Evolutionary conservation across 441 rosid genomes (phyloP).

Genomic region (Hura crepitans): DNA sequence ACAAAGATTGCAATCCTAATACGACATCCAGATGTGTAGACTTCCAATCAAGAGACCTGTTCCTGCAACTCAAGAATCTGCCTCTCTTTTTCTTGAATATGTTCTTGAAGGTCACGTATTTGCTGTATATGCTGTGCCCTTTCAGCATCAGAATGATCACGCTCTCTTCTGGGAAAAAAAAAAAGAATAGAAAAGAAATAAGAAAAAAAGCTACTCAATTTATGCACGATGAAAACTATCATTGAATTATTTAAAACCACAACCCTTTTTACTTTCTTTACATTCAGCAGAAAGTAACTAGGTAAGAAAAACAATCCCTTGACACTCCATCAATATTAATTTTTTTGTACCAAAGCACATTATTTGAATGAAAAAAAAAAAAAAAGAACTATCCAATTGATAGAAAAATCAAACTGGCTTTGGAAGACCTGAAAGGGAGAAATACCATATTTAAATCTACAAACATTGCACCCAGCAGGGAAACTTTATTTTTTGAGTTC

Average conservation of each 20-base stretch:
- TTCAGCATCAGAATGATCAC: slow-evolving; percentile 96
- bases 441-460: background rate
- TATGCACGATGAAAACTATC: background rate
- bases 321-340: background rate
- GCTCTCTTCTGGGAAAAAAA: slow-evolving; percentile 71
- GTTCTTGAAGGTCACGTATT: slow-evolving; percentile 81
- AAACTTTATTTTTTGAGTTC: background rate
- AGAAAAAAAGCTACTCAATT: slow-evolving; percentile 15
- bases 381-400: background rate
- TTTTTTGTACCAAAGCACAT: background rate
- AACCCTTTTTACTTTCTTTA: background rate
- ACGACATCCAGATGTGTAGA: background rate
- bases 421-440: slow-evolving; percentile 6
- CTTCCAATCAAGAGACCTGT: slow-evolving; percentile 49
- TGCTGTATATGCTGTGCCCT: slow-evolving; percentile 76
- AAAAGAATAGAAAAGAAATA: no score
- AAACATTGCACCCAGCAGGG: background rate
- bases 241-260: background rate
- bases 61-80: slow-evolving; percentile 83
- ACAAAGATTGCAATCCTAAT: background rate
- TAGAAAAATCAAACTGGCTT: background rate
- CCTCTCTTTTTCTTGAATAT: slow-evolving; percentile 85
- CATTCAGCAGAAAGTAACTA: background rate
- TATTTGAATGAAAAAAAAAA: background rate
- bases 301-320: background rate